These are phyloP conservation scores for Coniosporium apollinis DNA, from an alignment of 495 filamentous ascomycete species.

Conservation along the genomic window DNA sequence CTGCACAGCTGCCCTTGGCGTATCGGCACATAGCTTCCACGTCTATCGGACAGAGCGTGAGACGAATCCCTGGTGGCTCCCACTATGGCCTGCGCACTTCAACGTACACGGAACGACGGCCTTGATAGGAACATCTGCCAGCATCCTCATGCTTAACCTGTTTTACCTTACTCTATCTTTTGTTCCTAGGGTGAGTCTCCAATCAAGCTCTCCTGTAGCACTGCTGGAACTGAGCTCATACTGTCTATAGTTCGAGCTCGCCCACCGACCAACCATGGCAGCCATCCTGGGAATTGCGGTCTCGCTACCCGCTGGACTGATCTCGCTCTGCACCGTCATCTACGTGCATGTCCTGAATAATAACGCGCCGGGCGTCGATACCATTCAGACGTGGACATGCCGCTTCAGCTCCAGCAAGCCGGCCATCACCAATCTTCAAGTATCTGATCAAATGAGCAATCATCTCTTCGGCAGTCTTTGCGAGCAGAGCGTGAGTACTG, in stretches of 20 bases:
- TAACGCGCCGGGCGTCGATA: conserved; percentile 16
- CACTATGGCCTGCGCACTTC: conserved; percentile 24
- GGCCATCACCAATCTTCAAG: conserved; percentile 2
- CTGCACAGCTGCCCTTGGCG: conserved; percentile 15
- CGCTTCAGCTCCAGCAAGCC: conserved; percentile 8
- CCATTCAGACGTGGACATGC: conserved; percentile 17
- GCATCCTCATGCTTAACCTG: conserved; percentile 13
- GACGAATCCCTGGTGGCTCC: conserved; percentile 24
- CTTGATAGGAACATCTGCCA: conserved; percentile 16
- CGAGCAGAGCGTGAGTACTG: conserved; percentile 8
- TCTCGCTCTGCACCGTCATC: conserved; percentile 16
- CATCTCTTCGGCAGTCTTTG: conserved; percentile 9
- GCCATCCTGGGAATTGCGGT: conserved; percentile 13
- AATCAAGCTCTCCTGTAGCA: not conserved
- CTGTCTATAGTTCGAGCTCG: too few species aligned
- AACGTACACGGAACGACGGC: conserved; percentile 16
- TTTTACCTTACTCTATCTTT: conserved; percentile 11
- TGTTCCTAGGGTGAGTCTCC: conserved; percentile 12
- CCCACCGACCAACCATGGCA: conserved; percentile 7
- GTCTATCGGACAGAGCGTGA: conserved; percentile 18
- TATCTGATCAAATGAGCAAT: not conserved
- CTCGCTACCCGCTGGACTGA: conserved; percentile 13
- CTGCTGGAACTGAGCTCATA: too few species aligned
- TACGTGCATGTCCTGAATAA: conserved; percentile 20
- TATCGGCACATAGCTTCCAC: conserved; percentile 15